phyloP scores from a whole-genome alignment of 2,329 filamentous ascomycete species.

The Diplodia seriata region DNA sequence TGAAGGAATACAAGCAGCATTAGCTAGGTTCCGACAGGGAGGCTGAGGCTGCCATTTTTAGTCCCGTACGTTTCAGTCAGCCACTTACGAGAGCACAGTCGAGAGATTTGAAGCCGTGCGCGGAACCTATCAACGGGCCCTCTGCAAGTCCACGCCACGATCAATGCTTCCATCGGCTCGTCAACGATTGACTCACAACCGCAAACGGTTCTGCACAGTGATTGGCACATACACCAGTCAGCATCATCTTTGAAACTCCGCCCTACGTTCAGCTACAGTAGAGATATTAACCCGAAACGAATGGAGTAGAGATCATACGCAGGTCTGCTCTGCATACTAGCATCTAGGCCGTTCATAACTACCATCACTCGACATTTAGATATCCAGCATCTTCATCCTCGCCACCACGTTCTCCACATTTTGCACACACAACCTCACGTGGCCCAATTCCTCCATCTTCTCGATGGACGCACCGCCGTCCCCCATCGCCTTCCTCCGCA shows the following conservation, averaged over 20 bases:
- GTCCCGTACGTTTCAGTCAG: not conserved
- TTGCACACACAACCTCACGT: constrained; percentile 23
- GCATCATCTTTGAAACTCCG: not conserved
- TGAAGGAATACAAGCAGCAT: constrained; percentile 65
- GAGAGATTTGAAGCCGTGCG: too few species aligned
- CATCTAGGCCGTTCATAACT: constrained; percentile 8
- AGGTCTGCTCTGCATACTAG: not conserved
- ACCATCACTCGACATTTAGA: not conserved
- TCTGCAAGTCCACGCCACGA: not conserved
- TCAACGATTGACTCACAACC: not conserved
- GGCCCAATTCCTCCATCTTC: not conserved
- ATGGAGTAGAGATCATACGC: constrained; percentile 11
- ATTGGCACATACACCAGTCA: not conserved
- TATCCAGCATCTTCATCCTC: constrained; percentile 13
- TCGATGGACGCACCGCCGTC: not conserved
- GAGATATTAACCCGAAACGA: not conserved
- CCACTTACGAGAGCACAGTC: not conserved
- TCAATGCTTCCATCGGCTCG: not conserved
- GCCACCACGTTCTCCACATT: constrained; percentile 19
- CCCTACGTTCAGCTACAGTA: not conserved
- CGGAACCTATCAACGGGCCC: too few species aligned
- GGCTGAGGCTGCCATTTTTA: not conserved
- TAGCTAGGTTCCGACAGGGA: constrained; percentile 60
- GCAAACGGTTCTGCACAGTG: not conserved
- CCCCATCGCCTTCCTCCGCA: constrained; percentile 22